A percentile compares a stretch with the other conserved stretches of the same genome.
phyloP scores from a whole-genome alignment of 495 filamentous ascomycete genomes.

The Aspergillus cristatus region DNA sequence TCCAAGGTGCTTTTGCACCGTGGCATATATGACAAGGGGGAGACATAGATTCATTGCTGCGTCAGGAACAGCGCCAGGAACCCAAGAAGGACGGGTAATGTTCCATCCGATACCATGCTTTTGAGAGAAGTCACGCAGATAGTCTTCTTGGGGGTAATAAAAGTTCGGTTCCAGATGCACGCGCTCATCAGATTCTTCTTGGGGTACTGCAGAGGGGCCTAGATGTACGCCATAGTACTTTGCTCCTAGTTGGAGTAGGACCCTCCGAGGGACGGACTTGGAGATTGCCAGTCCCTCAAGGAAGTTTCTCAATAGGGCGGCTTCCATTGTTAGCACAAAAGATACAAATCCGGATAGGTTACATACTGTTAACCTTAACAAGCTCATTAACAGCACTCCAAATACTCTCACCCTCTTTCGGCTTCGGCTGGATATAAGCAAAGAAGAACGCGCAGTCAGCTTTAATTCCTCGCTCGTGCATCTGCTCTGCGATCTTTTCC shows the following conservation, averaged over 20 bases:
- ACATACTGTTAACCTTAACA: slow-evolving; percentile 30
- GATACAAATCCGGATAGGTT: slow-evolving; percentile 1
- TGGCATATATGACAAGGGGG: slow-evolving; percentile 38
- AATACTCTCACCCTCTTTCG: slow-evolving; percentile 9
- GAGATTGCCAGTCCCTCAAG: slow-evolving; percentile 30
- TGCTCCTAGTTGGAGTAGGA: slow-evolving; percentile 42
- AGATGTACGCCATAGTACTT: slow-evolving; percentile 46
- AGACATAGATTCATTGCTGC: slow-evolving; percentile 42
- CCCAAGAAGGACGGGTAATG: slow-evolving; percentile 35
- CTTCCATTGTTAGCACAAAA: neutral
- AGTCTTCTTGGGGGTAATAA: slow-evolving; percentile 46
- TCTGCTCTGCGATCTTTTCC: slow-evolving; percentile 5
- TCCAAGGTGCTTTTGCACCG: slow-evolving; percentile 29
- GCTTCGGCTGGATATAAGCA: slow-evolving; percentile 38
- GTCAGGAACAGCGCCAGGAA: slow-evolving; percentile 41
- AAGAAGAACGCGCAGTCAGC: slow-evolving; percentile 47
- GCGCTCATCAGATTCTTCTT: slow-evolving; percentile 36
- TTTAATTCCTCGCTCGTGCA: no score
- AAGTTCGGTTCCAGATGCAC: slow-evolving; percentile 38
- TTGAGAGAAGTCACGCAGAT: slow-evolving; percentile 7
- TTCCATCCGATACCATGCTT: slow-evolving; percentile 21
- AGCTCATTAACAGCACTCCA: slow-evolving; percentile 40
- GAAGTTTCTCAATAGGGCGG: slow-evolving; percentile 37
- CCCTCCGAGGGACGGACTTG: slow-evolving; percentile 31
- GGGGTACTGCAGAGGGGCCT: slow-evolving; percentile 33